A percentile compares a stretch with the other conserved stretches of the same genome.
phyloP scores from a whole-genome alignment of 2,329 filamentous ascomycete genomes.

The Ophiognomonia clavigignenti-juglandacearum region DNA sequence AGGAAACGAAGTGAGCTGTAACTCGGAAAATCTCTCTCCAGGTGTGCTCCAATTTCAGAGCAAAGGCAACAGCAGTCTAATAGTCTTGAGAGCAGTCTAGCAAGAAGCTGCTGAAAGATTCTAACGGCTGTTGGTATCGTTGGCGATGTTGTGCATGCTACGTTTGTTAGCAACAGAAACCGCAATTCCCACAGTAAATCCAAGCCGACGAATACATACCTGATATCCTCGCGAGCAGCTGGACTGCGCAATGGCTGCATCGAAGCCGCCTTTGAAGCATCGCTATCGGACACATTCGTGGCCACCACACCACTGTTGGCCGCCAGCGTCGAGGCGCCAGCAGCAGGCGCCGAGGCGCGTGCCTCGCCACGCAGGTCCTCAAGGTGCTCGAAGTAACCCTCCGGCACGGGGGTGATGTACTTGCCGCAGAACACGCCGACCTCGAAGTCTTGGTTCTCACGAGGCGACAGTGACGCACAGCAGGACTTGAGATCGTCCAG shows the following conservation, averaged over 20 bases:
- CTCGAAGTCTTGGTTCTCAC: conserved; percentile 63
- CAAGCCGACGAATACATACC: background rate
- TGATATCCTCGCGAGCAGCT: conserved; percentile 4
- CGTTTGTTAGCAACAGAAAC: background rate
- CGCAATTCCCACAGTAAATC: background rate
- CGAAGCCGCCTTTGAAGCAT: background rate
- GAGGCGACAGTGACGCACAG: conserved; percentile 66
- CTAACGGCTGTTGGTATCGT: background rate
- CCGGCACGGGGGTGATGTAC: conserved; percentile 76
- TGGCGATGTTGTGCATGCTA: background rate
- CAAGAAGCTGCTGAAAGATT: background rate
- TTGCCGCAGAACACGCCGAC: conserved; percentile 87
- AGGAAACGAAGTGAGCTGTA: too few relatives aligned
- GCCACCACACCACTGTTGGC: background rate
- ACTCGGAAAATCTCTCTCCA: too few relatives aligned
- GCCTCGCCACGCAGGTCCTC: conserved; percentile 67
- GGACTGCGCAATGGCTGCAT: background rate
- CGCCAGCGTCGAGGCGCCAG: background rate
- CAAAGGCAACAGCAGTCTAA: too few relatives aligned
- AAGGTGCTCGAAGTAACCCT: conserved; percentile 78
- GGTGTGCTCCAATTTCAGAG: too few relatives aligned
- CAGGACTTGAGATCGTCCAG: conserved; percentile 76
- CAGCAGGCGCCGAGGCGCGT: conserved; percentile 38
- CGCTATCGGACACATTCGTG: background rate
- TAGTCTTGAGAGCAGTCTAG: too few relatives aligned